Evolutionary conservation across 2,329 filamentous ascomycete genomes (phyloP).

Genomic region (Cordyceps cicadae): DNA sequence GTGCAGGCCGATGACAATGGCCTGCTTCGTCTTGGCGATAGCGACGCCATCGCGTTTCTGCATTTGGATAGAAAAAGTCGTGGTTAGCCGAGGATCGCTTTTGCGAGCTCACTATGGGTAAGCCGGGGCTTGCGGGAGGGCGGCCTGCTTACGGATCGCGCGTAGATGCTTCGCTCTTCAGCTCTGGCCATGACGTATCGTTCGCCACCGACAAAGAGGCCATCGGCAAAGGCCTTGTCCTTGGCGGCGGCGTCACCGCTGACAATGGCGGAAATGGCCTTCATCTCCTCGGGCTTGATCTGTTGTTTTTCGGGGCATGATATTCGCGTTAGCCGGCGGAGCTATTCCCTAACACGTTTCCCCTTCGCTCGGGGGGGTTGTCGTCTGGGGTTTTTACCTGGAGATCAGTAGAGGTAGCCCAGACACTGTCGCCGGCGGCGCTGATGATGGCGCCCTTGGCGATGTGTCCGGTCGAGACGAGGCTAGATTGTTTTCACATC

Average conservation of each 20-base stretch:
- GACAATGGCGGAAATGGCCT: slow-evolving; percentile 47
- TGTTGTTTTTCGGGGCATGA: slow-evolving; percentile 14
- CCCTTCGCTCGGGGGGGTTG: not conserved
- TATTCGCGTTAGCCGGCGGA: not conserved
- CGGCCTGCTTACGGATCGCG: slow-evolving; percentile 60
- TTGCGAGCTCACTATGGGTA: not conserved
- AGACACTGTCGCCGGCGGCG: slow-evolving; percentile 68
- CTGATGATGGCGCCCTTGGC: slow-evolving; percentile 83
- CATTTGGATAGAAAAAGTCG: not conserved
- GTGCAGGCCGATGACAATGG: slow-evolving; percentile 85
- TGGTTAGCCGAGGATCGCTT: not conserved
- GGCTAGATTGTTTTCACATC: slow-evolving; percentile 40
- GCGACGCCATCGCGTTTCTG: slow-evolving; percentile 71
- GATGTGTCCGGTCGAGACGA: slow-evolving; percentile 69
- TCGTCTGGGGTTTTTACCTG: slow-evolving; percentile 43
- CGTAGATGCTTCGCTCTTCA: slow-evolving; percentile 74
- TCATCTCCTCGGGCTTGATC: slow-evolving; percentile 47
- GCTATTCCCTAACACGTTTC: not conserved
- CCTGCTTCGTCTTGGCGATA: slow-evolving; percentile 79
- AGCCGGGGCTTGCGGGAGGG: not conserved
- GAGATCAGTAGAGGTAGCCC: slow-evolving; percentile 66
- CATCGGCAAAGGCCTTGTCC: slow-evolving; percentile 61
- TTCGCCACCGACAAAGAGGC: slow-evolving; percentile 66
- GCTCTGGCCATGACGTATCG: slow-evolving; percentile 71
- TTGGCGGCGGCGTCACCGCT: slow-evolving; percentile 36